Evolutionary conservation across 1,284 basidiomycete genomes (phyloP).

Genomic region (Naganishia liquefaciens): DNA sequence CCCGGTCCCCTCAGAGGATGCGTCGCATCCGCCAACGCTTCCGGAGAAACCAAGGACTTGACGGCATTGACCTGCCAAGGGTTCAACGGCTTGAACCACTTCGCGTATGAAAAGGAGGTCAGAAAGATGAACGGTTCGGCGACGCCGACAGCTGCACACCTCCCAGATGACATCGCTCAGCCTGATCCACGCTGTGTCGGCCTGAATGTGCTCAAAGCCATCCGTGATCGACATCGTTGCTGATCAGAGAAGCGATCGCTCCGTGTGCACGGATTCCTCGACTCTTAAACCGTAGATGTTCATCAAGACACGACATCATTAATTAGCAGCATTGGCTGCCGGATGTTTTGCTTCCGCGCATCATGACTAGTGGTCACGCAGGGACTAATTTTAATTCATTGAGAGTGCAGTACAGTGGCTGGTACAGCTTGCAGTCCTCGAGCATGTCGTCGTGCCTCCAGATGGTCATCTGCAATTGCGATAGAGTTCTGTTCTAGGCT

Average conservation of each 20-base stretch:
- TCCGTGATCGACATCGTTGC: not conserved
- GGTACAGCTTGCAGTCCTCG: too few relatives aligned
- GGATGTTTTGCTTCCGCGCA: too few relatives aligned
- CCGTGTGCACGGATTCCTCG: too few relatives aligned
- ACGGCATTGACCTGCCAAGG: constrained; percentile 57
- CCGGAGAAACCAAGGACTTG: constrained; percentile 67
- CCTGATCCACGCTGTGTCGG: constrained; percentile 44
- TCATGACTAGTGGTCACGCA: too few relatives aligned
- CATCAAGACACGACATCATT: too few relatives aligned
- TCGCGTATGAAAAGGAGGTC: not conserved
- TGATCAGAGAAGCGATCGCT: not conserved
- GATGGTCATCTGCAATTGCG: too few relatives aligned
- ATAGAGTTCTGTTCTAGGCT: too few relatives aligned
- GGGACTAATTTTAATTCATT: too few relatives aligned
- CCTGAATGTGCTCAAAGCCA: constrained; percentile 1
- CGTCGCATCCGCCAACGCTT: constrained; percentile 65
- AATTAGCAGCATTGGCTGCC: too few relatives aligned
- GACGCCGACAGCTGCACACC: constrained; percentile 36
- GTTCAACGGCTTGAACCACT: constrained; percentile 14
- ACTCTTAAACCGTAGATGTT: too few relatives aligned
- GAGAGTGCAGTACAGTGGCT: too few relatives aligned
- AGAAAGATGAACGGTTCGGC: not conserved
- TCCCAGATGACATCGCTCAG: constrained; percentile 46
- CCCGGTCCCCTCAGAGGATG: constrained; percentile 65
- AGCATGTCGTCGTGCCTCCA: too few relatives aligned